These are phyloP conservation scores for Vicia villosa DNA, from an alignment of 306 rosid species.

Conservation along the genomic window DNA sequence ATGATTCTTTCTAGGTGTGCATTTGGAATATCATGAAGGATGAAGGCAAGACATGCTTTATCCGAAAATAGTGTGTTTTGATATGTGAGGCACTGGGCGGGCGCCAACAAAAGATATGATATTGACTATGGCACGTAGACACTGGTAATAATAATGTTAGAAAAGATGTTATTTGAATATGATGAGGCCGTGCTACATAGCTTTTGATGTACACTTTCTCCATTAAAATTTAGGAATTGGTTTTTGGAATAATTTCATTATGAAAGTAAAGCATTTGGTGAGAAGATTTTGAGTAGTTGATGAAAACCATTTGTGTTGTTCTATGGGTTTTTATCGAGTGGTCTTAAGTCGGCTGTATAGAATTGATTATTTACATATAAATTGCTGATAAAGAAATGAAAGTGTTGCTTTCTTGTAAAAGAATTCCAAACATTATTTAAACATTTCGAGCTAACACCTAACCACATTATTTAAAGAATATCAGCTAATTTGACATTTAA, in stretches of 20 bases:
- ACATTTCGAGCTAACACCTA: too few species aligned
- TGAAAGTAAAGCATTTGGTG: not conserved
- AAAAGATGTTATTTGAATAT: not conserved
- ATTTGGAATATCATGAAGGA: constrained; percentile 19
- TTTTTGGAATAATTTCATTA: constrained; percentile 12
- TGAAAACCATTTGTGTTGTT: not conserved
- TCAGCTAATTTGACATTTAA: too few species aligned
- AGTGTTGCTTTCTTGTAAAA: too few species aligned
- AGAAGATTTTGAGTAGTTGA: not conserved
- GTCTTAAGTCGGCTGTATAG: not conserved
- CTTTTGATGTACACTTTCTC: not conserved
- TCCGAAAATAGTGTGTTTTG: constrained; percentile 12
- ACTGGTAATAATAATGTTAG: too few species aligned
- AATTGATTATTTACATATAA: not conserved
- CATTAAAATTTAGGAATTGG: not conserved
- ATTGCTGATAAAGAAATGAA: too few species aligned
- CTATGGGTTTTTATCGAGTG: not conserved
- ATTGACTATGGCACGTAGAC: not conserved
- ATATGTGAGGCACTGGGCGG: not conserved
- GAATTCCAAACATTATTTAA: too few species aligned
- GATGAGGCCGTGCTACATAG: not conserved
- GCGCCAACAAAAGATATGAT: not conserved
- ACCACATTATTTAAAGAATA: too few species aligned
- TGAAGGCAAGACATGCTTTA: constrained; percentile 27
- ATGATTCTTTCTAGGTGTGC: constrained; percentile 39